Base-by-base conservation (phyloP, 352 stramenopile species). In the Phytopythium chamaehyphon region DNA sequence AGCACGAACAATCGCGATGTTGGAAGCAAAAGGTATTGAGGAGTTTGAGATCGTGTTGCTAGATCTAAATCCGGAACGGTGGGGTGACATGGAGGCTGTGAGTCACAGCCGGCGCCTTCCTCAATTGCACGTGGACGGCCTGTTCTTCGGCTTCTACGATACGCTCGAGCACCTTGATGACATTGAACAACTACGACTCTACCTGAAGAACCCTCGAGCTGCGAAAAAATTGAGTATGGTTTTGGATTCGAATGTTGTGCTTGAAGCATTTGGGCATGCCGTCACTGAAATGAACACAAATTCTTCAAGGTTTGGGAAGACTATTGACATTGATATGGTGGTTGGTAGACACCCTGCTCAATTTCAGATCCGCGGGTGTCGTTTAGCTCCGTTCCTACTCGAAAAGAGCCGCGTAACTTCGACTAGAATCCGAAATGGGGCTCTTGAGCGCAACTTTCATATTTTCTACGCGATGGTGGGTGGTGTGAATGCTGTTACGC, bases 131-230 rank as follows among this genome's bases (percentile, higher is more conserved):
- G 64, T 92, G 7, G 74, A 90, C 26, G 64, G 62, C 1, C 40
- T 79, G 15, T 92, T 88, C 36, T 92, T 92, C 26, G 81, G 76
- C 1, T 88, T 90, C 50, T 92, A 88, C 61, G 81, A 92, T 43
- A 83, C 81, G 49, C 61, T 92, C 21, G 78, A 92, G 54, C 71
- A 69, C 15, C 65, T 92, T 4, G 78, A 88, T 47, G 81, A 92
- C 59, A 76, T 87, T 58, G 81, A 90, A 47, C 81, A 92, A 47
- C 64, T 92, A 23, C 65, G 78, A 18, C 82, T 92, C 64, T 92
- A 90, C 59, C 67, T 90, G 40, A 79, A 73, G 35, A 92, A 92
- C 35, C 78, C 81, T 0, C 66, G 64, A 47, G 81, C 75, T 14
- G 71, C 73, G 12, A 70, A 69, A 38, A 86, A 87, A 26, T 59